Evolutionary conservation across 192 early-diverging fungal genomes (phyloP), one percentile per base, ranked within the genome.

Genomic region (Mortierella antarctica): DNA sequence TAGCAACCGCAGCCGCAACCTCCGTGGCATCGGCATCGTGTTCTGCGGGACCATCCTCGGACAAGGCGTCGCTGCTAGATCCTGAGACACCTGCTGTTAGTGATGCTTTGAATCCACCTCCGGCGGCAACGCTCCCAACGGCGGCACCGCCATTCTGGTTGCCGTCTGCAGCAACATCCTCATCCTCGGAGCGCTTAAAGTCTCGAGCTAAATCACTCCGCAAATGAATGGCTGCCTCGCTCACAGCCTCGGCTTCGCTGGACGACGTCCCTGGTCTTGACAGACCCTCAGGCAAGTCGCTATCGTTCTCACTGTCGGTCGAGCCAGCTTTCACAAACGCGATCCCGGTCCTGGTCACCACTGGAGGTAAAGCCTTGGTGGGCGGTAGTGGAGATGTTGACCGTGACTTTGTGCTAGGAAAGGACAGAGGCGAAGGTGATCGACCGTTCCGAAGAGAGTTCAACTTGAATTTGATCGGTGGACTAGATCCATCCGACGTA

Each of bases 391-490:
- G 75, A 20, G 75, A 79, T 4, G 71, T 64, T 6, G 75, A 67
- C 42, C 75, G 62, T 20, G 75, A 58, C 50, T 57, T 60, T 9
- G 46, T 42, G 20, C 41, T 57, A 15, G 67, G 44, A 2, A 68
- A 67, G 14, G 75, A 59, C 20, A 79, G n/a, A 1, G 75, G 75
- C 23, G 75, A 79, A 13, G 77, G 60, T 5, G 77, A 80, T 4
- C 77, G 65, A 7, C 77, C 77, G 55, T 80, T 80, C 54, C 67
- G 67, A 15, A 72, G 39, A 31, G 51, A 58, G 47, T 68, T 68
- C 40, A 80, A 61, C 55, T 68, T 72, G 53, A 80, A 80, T 21
- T 80, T 80, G 65, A 80, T 80, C 5, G 70, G 65, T 20, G 63
- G 18, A 21, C 64, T 60, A 7, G 57, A 53, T 40, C 68, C 57